Evolutionary conservation across 495 filamentous ascomycete species (phyloP), one percentile per base, ranked within the genome.

Genomic region (Cenococcum geophilum): DNA sequence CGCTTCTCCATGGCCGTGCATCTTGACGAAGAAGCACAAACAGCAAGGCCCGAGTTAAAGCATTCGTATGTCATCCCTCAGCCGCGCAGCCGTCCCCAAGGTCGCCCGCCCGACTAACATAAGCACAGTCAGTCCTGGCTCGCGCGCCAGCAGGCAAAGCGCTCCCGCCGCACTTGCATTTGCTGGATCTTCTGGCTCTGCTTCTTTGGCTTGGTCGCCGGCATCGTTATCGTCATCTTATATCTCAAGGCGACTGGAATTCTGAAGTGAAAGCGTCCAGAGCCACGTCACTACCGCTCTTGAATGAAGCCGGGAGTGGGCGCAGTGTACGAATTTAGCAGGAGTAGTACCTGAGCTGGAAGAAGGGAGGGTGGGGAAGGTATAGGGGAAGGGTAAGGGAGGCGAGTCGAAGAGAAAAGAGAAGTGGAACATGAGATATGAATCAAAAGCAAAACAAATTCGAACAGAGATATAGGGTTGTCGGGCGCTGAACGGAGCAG

Each of bases 1-100:
- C 77, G 83, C 57, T 86, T 86, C 76, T 80, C 78, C 49, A 68
- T 73, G n/a, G 83, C 83, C 45, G 78, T 84, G 5, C 82, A 85
- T 59, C 69, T 61, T 0, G 73, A 73, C 65, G 73, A 74, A 49
- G 70, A 70, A 55, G 60, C 72, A 9, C 22, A 60, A 11, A 55
- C 36, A 67, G 40, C 45, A 43, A 21, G 67, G 22, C 69, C 67
- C 23, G 67, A 71, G 20, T 36, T 74, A n/a, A 73, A 73, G 63
- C 70, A 75, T 53, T 63, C 68, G 74, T 76, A 76, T 50, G 69
- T 70, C 40, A 43, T n/a, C 25, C 32, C 58, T 37, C 5, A 55
- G 34, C 34, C 48, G 25, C 48, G 12, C 18, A 12, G n/a, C 4
- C n/a, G 23, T 57, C 21, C 16, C 5, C 6, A 32, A 32, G 6